Percentiles rank a stretch among this genome's conserved stretches.
These are phyloP conservation scores for Dichotomopilus funicola DNA, from an alignment of 2,329 filamentous ascomycete species.

Conservation along the genomic window DNA sequence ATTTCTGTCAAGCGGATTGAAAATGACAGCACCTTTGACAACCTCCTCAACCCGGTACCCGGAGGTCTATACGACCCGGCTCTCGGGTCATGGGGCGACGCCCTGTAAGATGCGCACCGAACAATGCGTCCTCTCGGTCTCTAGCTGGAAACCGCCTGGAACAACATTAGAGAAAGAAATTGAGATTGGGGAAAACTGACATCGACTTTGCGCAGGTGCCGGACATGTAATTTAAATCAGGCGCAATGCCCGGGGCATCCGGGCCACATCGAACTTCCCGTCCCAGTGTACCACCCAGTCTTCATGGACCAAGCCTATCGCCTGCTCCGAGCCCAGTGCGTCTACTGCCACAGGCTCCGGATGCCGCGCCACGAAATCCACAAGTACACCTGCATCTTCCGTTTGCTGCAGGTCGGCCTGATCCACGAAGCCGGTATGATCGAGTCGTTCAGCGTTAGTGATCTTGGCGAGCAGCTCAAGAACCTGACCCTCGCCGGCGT, in stretches of 20 bases:
- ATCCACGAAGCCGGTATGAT: conserved; percentile 60
- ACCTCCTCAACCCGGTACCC: conserved; percentile 77
- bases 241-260: conserved; percentile 84
- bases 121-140: not conserved
- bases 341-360: conserved; percentile 83
- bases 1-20: conserved; percentile 93
- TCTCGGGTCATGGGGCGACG: conserved; percentile 81
- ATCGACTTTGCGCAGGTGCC: conserved; percentile 54
- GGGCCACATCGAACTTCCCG: conserved; percentile 90
- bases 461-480: conserved; percentile 31
- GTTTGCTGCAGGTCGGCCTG: conserved; percentile 77
- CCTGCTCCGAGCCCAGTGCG: conserved; percentile 78
- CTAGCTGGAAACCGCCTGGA: not conserved
- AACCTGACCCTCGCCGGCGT: conserved; percentile 33
- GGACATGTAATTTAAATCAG: conserved; percentile 82
- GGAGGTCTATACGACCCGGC: conserved; percentile 91
- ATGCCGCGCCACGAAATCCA: conserved; percentile 71
- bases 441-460: conserved; percentile 44
- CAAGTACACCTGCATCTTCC: conserved; percentile 75
- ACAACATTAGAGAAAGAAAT: not conserved
- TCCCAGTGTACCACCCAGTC: conserved; percentile 90
- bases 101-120: conserved; percentile 51
- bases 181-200: conserved; percentile 10
- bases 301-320: conserved; percentile 90
- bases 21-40: conserved; percentile 91